Evolutionary conservation across 176 grass and related monocot species (phyloP), one percentile per base, ranked within the genome.

Genomic region (Triticum dicoccoides): DNA sequence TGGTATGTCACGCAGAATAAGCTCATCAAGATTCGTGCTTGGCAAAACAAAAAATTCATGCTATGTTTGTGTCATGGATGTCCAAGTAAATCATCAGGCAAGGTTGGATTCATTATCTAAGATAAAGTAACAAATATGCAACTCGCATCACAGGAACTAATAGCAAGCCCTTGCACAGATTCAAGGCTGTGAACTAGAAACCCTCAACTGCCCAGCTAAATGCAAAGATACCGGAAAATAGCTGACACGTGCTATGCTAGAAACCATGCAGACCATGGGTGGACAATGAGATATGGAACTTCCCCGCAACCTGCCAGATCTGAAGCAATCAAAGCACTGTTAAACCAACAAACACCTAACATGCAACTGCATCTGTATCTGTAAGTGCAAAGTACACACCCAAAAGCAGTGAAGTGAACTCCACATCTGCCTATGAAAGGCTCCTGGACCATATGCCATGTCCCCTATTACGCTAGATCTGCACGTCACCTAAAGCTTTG

Each of bases 311-410:
- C 29, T 45, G 5, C 39, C 38, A 39, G 32, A 65, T 56, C 61
- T 65, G 21, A 21, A 74, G 27, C 52, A 84, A 83, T 90, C 6
- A 86, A 82, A 25, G 25, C 74, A 69, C 56, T 66, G 59, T 39
- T 82, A 20, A 82, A 47, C 47, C 77, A 67, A 39, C 34, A 38
- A 42, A 66, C 59, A 76, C 45, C 77, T 61, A 61, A 30, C 45
- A 66, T 82, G 79, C 79, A 77, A 64, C 23, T 88, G 65, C 54
- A 84, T 3, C 79, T 76, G n/a, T 29, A 84, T 3, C 79, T 76
- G n/a, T 29, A 87, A 72, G 65, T 73, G 42, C 56, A 81, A 69
- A 30, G 56, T 59, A 44, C 47, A 83, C 18, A 69, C 20, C 42
- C 1, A 45, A 67, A 88, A 59, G 45, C 77, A 80, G 3, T 30